Percentiles rank a stretch among this genome's conserved stretches.
phyloP scores from a whole-genome alignment of 306 rosid genomes.

The Potentilla sterilis region DNA sequence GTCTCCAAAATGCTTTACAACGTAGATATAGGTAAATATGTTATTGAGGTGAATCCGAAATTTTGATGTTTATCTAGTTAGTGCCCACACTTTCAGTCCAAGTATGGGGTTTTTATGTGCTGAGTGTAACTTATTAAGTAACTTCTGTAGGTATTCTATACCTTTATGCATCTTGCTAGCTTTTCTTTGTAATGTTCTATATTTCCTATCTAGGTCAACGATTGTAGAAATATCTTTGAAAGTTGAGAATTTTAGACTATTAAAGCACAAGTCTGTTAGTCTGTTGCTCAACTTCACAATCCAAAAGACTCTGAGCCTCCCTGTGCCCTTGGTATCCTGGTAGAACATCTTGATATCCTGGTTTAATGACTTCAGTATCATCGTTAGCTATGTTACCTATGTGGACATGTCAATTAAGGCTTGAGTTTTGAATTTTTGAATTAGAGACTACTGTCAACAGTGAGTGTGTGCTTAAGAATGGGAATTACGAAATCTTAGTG shows the following conservation, averaged over 20 bases:
- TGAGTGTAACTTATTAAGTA: not conserved
- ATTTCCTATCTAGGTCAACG: no score
- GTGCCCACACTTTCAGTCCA: not conserved
- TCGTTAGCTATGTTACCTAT: no score
- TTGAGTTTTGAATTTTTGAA: not conserved
- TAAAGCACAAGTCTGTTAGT: not conserved
- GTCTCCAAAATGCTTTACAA: not conserved
- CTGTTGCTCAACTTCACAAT: not conserved
- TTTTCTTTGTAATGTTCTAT: no score
- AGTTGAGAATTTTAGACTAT: not conserved
- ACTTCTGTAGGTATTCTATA: no score
- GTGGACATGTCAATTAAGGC: no score
- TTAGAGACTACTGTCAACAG: not conserved
- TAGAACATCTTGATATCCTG: no score
- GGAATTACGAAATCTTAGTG: not conserved
- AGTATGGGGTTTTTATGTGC: no score
- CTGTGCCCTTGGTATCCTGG: no score
- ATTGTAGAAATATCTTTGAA: not conserved
- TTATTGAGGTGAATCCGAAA: not conserved
- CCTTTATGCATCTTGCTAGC: not conserved
- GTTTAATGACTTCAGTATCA: no score
- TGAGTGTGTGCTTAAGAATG: not conserved
- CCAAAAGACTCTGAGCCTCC: not conserved
- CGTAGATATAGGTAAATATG: not conserved
- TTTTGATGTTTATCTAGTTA: not conserved